Evolutionary conservation across 805 yeast genomes (phyloP), one percentile per base, ranked within the genome.

Genomic region (Vanderwaltozyma tropicalis): DNA sequence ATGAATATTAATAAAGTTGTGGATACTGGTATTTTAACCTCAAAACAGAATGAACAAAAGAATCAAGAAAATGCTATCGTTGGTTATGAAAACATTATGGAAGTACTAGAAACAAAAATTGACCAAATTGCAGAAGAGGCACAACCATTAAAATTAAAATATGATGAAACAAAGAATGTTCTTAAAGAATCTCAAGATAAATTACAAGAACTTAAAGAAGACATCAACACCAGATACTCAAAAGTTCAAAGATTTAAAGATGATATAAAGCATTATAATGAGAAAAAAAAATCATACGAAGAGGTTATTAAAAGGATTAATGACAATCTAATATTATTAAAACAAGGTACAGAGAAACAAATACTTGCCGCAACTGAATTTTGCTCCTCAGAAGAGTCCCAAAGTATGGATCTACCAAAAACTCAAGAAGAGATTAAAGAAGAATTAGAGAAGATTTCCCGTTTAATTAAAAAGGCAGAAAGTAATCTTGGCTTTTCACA

Each of bases 381-480:
- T 34, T 78, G 85, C 47, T 42, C 67, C 0, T 51, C 71, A 29
- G 75, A 69, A 8, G 71, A 68, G 15, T 69, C 77, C 1, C 55
- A 55, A 3, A 44, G 67, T 2, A 41, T 56, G 5, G 66, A 61
- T 0, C 54, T 67, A 21, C 61, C 61, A 0, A 69, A 69, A 28
- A 63, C 71, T 2, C 57, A 63, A 13, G 74, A 73, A 5, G 63
- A 68, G 2, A 69, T 80, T 11, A 69, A 67, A 18, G 43, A 51
- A 2, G 80, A 76, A 48, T 66, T 75, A 36, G 62, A 59, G 18
- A 62, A 56, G 15, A 63, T 78, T 13, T 67, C 71, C 16, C 48
- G 53, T 25, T 67, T 68, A 16, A 68, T 81, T 14, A 61, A 66
- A 34, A 67, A 64, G 37, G 74, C 78, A 2, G 82, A 80, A 45